Percentiles rank a stretch among this genome's conserved stretches.
Conservation (phyloP, 2,329 filamentous ascomycete genomes). For the Neurospora sp. region DNA sequence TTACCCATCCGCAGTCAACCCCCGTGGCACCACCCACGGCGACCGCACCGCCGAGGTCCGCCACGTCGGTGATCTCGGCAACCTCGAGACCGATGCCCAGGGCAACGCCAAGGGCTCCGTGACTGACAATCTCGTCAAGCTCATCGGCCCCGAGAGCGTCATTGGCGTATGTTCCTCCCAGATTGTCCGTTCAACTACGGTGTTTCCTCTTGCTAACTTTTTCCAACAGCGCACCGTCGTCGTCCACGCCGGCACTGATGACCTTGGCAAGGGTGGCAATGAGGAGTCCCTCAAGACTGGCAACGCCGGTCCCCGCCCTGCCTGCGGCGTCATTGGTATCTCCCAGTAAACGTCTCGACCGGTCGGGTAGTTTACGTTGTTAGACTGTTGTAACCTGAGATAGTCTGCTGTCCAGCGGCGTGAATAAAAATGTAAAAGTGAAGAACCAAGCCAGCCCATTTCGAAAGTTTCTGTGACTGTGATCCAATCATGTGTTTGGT, state of each 20-base stretch:
- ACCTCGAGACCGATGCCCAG: constrained; percentile 90
- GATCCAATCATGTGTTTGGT: background rate
- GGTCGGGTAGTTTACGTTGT: background rate
- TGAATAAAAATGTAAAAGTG: background rate
- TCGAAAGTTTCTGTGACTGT: background rate
- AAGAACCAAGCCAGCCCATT: background rate
- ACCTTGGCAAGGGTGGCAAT: constrained; percentile 84
- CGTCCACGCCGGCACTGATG: constrained; percentile 89
- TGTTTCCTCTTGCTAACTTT: constrained; percentile 7
- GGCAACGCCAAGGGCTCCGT: constrained; percentile 79
- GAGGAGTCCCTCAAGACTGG: constrained; percentile 98
- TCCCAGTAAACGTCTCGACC: constrained; percentile 45
- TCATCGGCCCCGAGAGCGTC: constrained; percentile 92
- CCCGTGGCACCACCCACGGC: constrained; percentile 84
- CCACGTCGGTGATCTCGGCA: constrained; percentile 95
- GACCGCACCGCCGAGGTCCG: constrained; percentile 72
- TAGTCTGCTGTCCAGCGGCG: background rate
- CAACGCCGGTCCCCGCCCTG: constrained; percentile 86
- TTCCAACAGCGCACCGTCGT: constrained; percentile 73
- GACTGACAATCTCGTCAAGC: constrained; percentile 77
- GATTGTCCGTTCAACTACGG: background rate
- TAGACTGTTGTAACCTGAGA: background rate
- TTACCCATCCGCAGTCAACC: constrained; percentile 64
- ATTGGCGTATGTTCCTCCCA: constrained; percentile 59
- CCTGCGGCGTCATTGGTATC: constrained; percentile 94